Evolutionary conservation across 805 yeast species (phyloP).

Genomic region (Monosporozyma yasuniensis): DNA sequence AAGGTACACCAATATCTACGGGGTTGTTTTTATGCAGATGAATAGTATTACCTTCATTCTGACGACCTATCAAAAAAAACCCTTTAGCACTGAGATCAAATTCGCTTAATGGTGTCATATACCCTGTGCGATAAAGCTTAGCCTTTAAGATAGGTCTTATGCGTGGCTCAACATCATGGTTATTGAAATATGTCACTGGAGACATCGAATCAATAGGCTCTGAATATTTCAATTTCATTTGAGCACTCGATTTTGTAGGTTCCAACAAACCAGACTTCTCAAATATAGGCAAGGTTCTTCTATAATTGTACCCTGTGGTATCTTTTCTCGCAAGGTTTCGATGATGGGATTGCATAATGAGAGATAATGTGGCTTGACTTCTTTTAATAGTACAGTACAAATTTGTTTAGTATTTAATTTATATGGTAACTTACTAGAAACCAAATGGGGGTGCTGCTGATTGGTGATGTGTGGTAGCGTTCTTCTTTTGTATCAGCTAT

Average conservation of each 20-base stretch:
- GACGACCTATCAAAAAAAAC: constrained; percentile 32
- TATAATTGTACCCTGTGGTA: background rate
- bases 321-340: background rate
- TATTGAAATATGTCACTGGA: constrained; percentile 18
- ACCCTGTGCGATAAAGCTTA: constrained; percentile 24
- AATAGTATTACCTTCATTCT: constrained; percentile 10
- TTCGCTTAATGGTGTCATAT: constrained; percentile 18
- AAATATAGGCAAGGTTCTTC: constrained; percentile 23
- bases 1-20: constrained; percentile 32
- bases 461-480: too few species aligned
- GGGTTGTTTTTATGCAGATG: constrained; percentile 7
- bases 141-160: constrained; percentile 22
- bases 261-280: constrained; percentile 37
- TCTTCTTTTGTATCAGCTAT: too few species aligned
- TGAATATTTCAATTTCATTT: constrained; percentile 32
- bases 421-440: too few species aligned
- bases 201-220: constrained; percentile 30
- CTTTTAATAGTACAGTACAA: too few species aligned
- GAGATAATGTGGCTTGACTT: too few species aligned
- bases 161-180: constrained; percentile 11
- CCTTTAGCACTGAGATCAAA: constrained; percentile 23
- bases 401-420: too few species aligned
- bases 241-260: constrained; percentile 29
- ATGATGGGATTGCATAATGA: background rate
- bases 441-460: too few species aligned